Evolutionary conservation across 2,329 filamentous ascomycete species (phyloP).

Genomic region (Scytalidium sp.): DNA sequence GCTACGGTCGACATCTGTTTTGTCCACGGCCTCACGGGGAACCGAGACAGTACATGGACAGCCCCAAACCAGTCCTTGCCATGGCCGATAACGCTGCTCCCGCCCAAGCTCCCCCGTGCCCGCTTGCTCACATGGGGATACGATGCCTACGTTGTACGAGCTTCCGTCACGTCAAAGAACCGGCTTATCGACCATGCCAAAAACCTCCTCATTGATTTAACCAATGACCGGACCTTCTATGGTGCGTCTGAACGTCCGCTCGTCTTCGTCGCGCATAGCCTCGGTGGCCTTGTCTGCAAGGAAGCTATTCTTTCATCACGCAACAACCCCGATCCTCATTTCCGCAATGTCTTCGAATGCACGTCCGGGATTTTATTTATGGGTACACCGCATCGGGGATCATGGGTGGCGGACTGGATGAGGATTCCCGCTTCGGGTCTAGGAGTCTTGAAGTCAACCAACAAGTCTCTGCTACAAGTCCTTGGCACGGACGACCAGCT

Average conservation of each 20-base stretch:
- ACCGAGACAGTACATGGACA: slow-evolving; percentile 36
- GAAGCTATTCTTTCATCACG: slow-evolving; percentile 31
- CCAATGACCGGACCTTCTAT: slow-evolving; percentile 6
- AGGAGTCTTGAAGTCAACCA: slow-evolving; percentile 18
- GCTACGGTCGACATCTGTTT: slow-evolving; percentile 30
- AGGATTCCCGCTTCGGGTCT: slow-evolving; percentile 21
- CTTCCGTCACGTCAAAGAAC: slow-evolving; percentile 8
- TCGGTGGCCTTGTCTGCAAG: slow-evolving; percentile 38
- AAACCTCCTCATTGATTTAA: slow-evolving; percentile 11
- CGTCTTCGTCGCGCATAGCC: slow-evolving; percentile 36
- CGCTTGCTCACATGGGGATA: slow-evolving; percentile 38
- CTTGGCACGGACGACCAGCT: too few relatives aligned
- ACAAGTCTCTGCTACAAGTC: neutral
- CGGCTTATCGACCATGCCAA: slow-evolving; percentile 13
- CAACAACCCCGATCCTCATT: slow-evolving; percentile 26
- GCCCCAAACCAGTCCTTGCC: slow-evolving; percentile 21
- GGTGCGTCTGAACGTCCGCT: slow-evolving; percentile 13
- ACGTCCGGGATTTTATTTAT: slow-evolving; percentile 33
- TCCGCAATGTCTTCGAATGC: slow-evolving; percentile 25
- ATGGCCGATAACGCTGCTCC: slow-evolving; percentile 32
- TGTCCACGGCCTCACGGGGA: slow-evolving; percentile 37
- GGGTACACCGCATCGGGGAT: slow-evolving; percentile 35
- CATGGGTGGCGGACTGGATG: slow-evolving; percentile 32
- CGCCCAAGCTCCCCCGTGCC: slow-evolving; percentile 22
- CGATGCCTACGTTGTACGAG: slow-evolving; percentile 20